These are phyloP conservation scores for Bathelium albidoporum DNA, from an alignment of 495 filamentous ascomycete genomes.

Conservation along the genomic window DNA sequence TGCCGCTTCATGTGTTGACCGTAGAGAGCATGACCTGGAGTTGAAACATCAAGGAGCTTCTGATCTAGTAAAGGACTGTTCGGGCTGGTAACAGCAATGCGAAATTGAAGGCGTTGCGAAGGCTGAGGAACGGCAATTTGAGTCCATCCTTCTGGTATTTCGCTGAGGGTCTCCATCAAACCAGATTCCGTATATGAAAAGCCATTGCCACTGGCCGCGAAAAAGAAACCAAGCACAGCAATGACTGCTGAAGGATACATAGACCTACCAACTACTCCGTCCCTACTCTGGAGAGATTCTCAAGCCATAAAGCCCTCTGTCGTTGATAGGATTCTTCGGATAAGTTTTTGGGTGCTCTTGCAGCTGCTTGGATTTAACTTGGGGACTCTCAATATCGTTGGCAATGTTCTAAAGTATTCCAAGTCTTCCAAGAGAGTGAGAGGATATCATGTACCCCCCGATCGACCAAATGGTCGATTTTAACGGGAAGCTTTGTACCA, in stretches of 20 bases:
- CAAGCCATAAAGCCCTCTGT: too few relatives aligned
- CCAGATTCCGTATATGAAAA: background rate
- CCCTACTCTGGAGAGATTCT: too few relatives aligned
- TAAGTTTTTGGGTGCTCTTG: too few relatives aligned
- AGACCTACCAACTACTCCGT: too few relatives aligned
- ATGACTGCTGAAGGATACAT: background rate
- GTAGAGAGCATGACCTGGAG: slow-evolving; percentile 49
- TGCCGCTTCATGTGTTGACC: slow-evolving; percentile 55
- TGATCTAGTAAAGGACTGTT: slow-evolving; percentile 48
- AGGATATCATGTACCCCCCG: too few relatives aligned
- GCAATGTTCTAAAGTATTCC: too few relatives aligned
- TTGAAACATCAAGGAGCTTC: slow-evolving; percentile 50
- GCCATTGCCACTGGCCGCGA: background rate
- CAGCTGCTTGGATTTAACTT: too few relatives aligned
- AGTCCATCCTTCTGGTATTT: slow-evolving; percentile 28
- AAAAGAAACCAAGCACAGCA: background rate
- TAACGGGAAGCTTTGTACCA: too few relatives aligned
- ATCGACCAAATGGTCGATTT: too few relatives aligned
- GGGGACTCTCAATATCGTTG: too few relatives aligned
- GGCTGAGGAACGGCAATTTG: slow-evolving; percentile 20
- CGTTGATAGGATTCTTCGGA: too few relatives aligned
- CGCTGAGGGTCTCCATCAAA: slow-evolving; percentile 9
- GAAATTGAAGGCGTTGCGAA: slow-evolving; percentile 20
- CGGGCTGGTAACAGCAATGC: slow-evolving; percentile 33
- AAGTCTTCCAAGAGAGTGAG: too few relatives aligned